Conservation (phyloP, 768 basidiomycete genomes). For the Coprinopsis cinerea region DNA sequence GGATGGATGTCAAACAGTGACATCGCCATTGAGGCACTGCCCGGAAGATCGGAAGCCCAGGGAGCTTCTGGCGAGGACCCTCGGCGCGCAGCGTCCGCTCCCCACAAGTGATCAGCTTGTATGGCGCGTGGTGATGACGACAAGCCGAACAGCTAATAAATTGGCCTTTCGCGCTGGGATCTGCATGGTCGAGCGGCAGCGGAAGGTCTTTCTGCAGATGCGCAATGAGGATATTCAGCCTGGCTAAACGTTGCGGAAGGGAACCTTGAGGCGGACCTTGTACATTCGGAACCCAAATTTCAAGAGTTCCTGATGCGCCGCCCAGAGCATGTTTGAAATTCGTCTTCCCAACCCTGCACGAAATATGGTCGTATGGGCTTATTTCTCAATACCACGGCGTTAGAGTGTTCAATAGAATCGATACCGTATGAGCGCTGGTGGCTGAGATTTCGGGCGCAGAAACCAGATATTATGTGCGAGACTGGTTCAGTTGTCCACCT, state of each 20-base stretch:
- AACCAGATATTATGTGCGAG: no score
- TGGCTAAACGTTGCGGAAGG: not conserved
- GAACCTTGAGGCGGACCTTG: not conserved
- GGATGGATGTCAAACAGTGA: no score
- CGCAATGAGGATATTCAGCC: not conserved
- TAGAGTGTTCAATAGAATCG: not conserved
- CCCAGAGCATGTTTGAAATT: not conserved
- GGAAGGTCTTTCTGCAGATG: no score
- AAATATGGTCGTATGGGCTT: not conserved
- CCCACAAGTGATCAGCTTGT: no score
- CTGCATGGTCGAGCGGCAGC: not conserved
- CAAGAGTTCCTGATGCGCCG: not conserved
- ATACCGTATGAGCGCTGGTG: not conserved
- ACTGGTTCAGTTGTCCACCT: no score
- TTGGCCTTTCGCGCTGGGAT: not conserved
- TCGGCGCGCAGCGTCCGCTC: no score
- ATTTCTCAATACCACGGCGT: not conserved
- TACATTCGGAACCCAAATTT: not conserved
- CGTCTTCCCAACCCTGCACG: not conserved
- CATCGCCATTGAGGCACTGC: no score
- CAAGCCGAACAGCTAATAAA: not conserved
- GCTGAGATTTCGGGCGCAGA: no score
- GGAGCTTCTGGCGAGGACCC: no score
- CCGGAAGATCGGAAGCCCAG: no score
- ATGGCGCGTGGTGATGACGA: not conserved